Evolutionary conservation across 2,329 filamentous ascomycete genomes (phyloP), one percentile per base, ranked within the genome.

Genomic region (Xylaria sp.): DNA sequence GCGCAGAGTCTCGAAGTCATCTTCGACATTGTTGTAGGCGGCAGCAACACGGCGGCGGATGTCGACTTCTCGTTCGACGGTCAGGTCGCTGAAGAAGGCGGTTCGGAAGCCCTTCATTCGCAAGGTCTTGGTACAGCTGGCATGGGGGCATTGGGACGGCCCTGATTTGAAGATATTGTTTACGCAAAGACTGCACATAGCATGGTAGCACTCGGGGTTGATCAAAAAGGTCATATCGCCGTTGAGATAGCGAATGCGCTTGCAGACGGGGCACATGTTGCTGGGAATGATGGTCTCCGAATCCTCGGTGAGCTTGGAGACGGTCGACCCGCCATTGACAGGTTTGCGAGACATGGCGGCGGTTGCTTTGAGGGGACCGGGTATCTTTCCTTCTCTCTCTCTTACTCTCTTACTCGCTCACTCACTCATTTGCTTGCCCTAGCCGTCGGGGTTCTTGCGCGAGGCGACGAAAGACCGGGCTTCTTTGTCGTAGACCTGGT

Each of bases 171-270:
- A 99, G 69, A 97, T 90, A 58, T 93, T 89, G 75, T 93, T 90
- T 48, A 97, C 92, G 78, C 94, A 99, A 59, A 90, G 92, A 74
- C 91, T 89, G 80, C 94, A 99, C 91, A 99, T 97, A 67, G 91
- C 91, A 80, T 99, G 94, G 80, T 99, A 99, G 83, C 94, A 99
- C 80, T 96, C 92, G 7, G 93, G 91, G 74, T 97, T 97, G 78
- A 99, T 92, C 68, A 94, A 89, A 77, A 99, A 97, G 65, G 88
- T 84, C 84, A 99, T 92, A 77, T 92, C 88, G 62, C 87, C 87
- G 79, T 97, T 97, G 70, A 97, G 88, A 79, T 97, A 97, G 65
- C 92, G 90, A 61, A 90, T 91, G 61, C 92, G 95, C 78, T 97
- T 97, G 88, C 94, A 99, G 67, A 97, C 91, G 59, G 93, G 94